These are phyloP conservation scores for Sporothrix luriei DNA, from an alignment of 2,329 filamentous ascomycete genomes.

Conservation along the genomic window DNA sequence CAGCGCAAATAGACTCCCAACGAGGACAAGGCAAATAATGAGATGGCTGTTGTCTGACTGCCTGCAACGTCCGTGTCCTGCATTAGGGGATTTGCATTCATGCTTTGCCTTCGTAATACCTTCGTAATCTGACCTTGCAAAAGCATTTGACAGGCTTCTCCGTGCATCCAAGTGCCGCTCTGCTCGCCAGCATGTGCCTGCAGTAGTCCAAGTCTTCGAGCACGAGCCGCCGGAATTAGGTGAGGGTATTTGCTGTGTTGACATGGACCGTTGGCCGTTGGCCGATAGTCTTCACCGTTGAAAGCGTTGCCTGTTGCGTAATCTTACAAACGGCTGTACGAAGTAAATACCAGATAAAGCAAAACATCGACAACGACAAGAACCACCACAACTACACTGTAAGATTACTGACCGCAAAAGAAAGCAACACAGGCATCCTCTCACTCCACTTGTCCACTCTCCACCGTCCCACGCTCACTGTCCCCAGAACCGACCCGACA, in stretches of 20 bases:
- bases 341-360: not conserved
- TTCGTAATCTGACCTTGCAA: no score
- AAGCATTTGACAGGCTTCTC: no score
- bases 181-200: not conserved
- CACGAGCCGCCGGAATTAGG: no score
- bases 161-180: not conserved
- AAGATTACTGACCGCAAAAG: no score
- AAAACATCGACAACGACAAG: no score
- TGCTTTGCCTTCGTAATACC: not conserved
- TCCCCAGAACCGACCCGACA: not conserved
- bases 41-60: not conserved
- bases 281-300: not conserved
- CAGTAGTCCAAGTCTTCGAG: not conserved
- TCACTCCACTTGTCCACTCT: not conserved
- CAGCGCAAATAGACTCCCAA: conserved; percentile 25
- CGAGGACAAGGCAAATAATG: conserved; percentile 8
- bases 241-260: no score
- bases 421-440: not conserved
- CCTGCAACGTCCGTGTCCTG: conserved; percentile 10
- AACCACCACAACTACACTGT: no score
- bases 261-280: not conserved
- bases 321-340: not conserved
- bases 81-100: conserved; percentile 8
- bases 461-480: not conserved
- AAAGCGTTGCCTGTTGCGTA: not conserved